Evolutionary conservation across 176 grass and related monocot genomes (phyloP).

Genomic region (Oryza brachyantha): DNA sequence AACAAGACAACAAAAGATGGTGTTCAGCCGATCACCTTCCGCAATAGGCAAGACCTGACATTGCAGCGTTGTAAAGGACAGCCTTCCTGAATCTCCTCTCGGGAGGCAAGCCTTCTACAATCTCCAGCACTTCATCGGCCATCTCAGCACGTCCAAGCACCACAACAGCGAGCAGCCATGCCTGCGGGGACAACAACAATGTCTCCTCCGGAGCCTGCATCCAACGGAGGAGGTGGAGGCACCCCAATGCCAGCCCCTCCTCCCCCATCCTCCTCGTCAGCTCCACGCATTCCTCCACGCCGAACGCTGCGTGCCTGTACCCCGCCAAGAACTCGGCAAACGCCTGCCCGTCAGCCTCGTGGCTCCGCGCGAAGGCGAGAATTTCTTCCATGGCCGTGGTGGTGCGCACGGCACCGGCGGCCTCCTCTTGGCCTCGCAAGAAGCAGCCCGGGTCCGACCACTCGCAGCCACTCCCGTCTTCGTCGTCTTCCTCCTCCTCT

Average conservation of each 20-base stretch:
- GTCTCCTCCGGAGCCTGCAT: not conserved
- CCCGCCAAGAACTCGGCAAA: constrained; percentile 18
- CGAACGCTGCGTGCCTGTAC: not conserved
- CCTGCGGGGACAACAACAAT: not conserved
- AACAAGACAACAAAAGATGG: not conserved
- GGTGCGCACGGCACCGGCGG: not conserved
- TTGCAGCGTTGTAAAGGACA: constrained; percentile 35
- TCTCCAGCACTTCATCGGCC: constrained; percentile 34
- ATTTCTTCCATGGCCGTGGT: constrained; percentile 37
- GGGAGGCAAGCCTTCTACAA: constrained; percentile 7
- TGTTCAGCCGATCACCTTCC: constrained; percentile 40
- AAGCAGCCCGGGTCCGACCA: constrained; percentile 31
- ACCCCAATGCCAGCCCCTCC: constrained; percentile 28
- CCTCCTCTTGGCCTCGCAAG: constrained; percentile 20
- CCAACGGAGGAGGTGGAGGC: constrained; percentile 34
- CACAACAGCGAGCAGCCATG: constrained; percentile 25
- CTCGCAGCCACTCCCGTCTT: not conserved
- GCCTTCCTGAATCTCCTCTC: constrained; percentile 19
- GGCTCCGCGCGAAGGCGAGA: constrained; percentile 23
- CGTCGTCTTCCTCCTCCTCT: not conserved
- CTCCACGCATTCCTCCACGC: not conserved
- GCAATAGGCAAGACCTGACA: constrained; percentile 25
- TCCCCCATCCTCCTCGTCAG: constrained; percentile 33
- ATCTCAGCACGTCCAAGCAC: constrained; percentile 27
- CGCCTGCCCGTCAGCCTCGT: not conserved